Conservation (phyloP, 2,329 filamentous ascomycete species). For the Aspergillus vadensis region DNA sequence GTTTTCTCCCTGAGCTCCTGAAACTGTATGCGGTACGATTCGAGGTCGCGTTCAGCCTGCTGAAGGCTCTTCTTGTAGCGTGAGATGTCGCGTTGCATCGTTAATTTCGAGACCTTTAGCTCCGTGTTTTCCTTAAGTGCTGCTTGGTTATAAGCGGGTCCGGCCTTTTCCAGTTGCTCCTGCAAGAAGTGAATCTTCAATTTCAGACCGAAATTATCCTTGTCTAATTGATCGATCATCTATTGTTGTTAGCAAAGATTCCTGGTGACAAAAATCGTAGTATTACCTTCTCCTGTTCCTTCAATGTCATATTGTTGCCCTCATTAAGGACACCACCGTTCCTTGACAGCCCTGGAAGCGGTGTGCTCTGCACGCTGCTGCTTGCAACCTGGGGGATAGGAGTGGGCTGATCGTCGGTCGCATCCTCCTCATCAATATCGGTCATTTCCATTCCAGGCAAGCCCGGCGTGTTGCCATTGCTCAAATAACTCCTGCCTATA, state of each 20-base stretch:
- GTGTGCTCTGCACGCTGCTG: slow-evolving; percentile 82
- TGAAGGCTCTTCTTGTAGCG: slow-evolving; percentile 82
- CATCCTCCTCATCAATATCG: slow-evolving; percentile 62
- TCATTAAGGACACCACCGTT: slow-evolving; percentile 73
- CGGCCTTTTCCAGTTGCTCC: slow-evolving; percentile 81
- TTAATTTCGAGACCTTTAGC: slow-evolving; percentile 88
- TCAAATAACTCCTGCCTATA: slow-evolving; percentile 62
- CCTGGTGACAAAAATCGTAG: not conserved
- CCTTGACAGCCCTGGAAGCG: slow-evolving; percentile 69
- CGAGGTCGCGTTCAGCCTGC: slow-evolving; percentile 81
- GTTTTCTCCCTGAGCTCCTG: slow-evolving; percentile 79
- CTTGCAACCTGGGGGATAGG: slow-evolving; percentile 73
- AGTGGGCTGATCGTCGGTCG: slow-evolving; percentile 68
- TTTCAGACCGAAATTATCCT: slow-evolving; percentile 97
- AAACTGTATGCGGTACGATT: slow-evolving; percentile 79
- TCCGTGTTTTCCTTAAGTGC: slow-evolving; percentile 94
- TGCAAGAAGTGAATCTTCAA: slow-evolving; percentile 97
- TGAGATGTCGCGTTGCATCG: slow-evolving; percentile 83
- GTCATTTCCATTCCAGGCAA: slow-evolving; percentile 74
- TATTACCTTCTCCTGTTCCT: slow-evolving; percentile 84
- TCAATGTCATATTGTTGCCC: slow-evolving; percentile 79
- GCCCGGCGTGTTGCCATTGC: slow-evolving; percentile 72
- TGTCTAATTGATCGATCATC: slow-evolving; percentile 91
- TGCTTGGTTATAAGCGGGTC: slow-evolving; percentile 84
- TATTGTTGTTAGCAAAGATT: slow-evolving; percentile 31